Conservation (phyloP, 768 basidiomycete genomes). For the Pisolithus albus region DNA sequence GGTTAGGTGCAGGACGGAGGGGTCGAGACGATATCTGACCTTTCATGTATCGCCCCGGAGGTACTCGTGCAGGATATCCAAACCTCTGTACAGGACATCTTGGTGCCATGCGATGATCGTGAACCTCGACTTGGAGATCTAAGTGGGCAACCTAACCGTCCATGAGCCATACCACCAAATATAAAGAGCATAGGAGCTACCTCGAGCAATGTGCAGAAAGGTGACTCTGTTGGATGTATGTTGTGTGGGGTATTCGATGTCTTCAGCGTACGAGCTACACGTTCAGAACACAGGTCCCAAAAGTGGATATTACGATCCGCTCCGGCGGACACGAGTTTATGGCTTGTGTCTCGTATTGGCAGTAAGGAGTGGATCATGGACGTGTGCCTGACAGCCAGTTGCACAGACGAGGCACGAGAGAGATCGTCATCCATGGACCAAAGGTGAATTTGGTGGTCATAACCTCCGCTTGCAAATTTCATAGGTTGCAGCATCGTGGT, state of each 20-base stretch:
- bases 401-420: conserved; percentile 23
- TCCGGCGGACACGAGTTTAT: conserved; percentile 41
- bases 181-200: conserved; percentile 17
- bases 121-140: conserved; percentile 48
- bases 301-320: conserved; percentile 41
- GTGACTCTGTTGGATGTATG: conserved; percentile 31
- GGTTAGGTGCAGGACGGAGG: conserved; percentile 15
- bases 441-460: conserved; percentile 42
- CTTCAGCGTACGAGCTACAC: conserved; percentile 34
- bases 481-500: conserved; percentile 35
- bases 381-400: conserved; percentile 36
- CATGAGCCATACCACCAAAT: neutral
- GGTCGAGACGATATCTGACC: conserved; percentile 24
- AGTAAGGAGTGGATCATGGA: conserved; percentile 40
- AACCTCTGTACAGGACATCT: conserved; percentile 35
- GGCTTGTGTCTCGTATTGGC: conserved; percentile 37
- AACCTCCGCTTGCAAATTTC: conserved; percentile 43
- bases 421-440: conserved; percentile 36
- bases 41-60: conserved; percentile 40
- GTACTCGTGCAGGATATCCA: conserved; percentile 32
- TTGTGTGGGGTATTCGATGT: conserved; percentile 40
- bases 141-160: conserved; percentile 38
- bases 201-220: conserved; percentile 39
- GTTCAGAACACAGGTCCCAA: conserved; percentile 43
- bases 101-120: conserved; percentile 37